These are phyloP conservation scores for Sistotremastrum niveocremeum DNA, from an alignment of 768 basidiomycete species.

Conservation along the genomic window DNA sequence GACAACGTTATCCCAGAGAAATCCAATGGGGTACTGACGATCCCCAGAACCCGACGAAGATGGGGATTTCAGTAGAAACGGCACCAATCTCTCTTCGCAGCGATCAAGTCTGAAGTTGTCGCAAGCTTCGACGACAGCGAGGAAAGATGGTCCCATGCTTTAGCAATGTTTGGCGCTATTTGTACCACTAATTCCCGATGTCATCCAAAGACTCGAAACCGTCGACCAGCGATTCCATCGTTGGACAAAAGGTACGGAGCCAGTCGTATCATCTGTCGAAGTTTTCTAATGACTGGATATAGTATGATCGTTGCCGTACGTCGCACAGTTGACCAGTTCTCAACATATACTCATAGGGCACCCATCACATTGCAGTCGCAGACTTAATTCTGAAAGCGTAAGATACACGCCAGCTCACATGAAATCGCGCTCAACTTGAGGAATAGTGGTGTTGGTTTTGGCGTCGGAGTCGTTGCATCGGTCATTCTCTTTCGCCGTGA, in stretches of 20 bases:
- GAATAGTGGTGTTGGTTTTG: slow-evolving; percentile 72
- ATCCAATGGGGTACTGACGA: slow-evolving; percentile 35
- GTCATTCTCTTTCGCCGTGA: slow-evolving; percentile 85
- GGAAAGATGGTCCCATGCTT: slow-evolving; percentile 25
- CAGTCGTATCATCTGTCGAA: neutral
- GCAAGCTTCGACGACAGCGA: slow-evolving; percentile 54
- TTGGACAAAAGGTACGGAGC: slow-evolving; percentile 72
- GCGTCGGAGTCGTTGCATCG: slow-evolving; percentile 76
- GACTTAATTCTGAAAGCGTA: slow-evolving; percentile 82
- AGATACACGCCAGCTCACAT: slow-evolving; percentile 14
- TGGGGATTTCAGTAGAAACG: slow-evolving; percentile 36
- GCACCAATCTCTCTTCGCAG: slow-evolving; percentile 33
- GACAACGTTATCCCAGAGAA: slow-evolving; percentile 21
- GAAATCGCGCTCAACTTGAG: neutral
- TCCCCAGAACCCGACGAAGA: slow-evolving; percentile 7
- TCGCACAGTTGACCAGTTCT: slow-evolving; percentile 13
- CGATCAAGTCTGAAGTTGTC: slow-evolving; percentile 49
- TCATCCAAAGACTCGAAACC: slow-evolving; percentile 28
- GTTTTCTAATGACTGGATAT: neutral
- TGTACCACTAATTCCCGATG: too few species aligned
- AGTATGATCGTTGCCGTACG: slow-evolving; percentile 83
- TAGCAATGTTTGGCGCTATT: too few species aligned
- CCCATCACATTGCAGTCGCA: slow-evolving; percentile 34
- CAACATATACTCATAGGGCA: neutral
- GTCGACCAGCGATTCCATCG: slow-evolving; percentile 76